Percentiles rank a stretch among this genome's conserved stretches.
These are phyloP conservation scores for Podila epigama DNA, from an alignment of 192 early-diverging fungal genomes.

Conservation along the genomic window DNA sequence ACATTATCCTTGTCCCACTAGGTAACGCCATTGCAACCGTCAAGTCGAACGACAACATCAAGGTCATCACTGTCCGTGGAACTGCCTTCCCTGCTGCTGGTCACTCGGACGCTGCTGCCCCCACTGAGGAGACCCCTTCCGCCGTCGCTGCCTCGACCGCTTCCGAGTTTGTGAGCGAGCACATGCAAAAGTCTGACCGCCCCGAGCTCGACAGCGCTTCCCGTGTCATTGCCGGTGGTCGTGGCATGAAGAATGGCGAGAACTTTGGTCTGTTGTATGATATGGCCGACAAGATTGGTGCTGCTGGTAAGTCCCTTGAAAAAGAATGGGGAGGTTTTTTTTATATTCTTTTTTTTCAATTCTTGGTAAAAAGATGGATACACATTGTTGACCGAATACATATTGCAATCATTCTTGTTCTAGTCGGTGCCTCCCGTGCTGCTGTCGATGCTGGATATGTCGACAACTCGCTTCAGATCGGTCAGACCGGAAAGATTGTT, in stretches of 20 bases:
- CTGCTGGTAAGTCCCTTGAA: conserved; percentile 72
- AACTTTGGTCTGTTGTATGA: conserved; percentile 91
- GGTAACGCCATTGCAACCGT: conserved; percentile 97
- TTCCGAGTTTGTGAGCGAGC: conserved; percentile 89
- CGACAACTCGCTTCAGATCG: conserved; percentile 96
- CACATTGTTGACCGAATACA: too few relatives aligned
- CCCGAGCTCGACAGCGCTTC: conserved; percentile 89
- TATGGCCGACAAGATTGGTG: conserved; percentile 93
- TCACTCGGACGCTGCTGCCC: conserved; percentile 59
- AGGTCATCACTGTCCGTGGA: conserved; percentile 89
- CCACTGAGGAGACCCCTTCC: conserved; percentile 73
- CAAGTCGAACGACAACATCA: conserved; percentile 85
- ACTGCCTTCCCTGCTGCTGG: conserved; percentile 83
- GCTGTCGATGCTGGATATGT: conserved; percentile 98
- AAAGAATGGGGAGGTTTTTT: neutral
- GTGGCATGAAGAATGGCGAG: conserved; percentile 95
- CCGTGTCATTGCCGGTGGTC: conserved; percentile 93
- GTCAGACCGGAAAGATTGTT: conserved; percentile 98
- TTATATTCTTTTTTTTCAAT: conserved; percentile 8
- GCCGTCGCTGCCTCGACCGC: conserved; percentile 58
- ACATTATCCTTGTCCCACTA: conserved; percentile 34
- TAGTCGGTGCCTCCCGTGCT: conserved; percentile 96
- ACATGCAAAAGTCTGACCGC: conserved; percentile 92
- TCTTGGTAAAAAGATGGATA: neutral
- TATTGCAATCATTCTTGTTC: conserved; percentile 8